These are phyloP conservation scores for Tubosaeta sp. DNA, from an alignment of 768 basidiomycete genomes.

Conservation along the genomic window DNA sequence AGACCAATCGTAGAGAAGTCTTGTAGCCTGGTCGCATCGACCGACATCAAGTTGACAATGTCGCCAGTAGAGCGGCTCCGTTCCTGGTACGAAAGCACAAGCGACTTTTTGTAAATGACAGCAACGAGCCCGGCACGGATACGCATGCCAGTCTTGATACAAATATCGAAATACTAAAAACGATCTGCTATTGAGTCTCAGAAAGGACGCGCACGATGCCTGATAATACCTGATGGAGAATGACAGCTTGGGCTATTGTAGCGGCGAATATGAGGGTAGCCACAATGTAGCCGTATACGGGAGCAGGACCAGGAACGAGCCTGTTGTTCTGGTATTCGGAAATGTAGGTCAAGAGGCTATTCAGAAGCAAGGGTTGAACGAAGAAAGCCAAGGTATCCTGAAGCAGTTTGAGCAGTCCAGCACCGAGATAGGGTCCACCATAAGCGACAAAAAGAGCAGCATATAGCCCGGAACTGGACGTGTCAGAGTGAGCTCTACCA, in stretches of 20 bases:
- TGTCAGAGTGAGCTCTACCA: not conserved
- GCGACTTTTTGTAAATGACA: slow-evolving; percentile 79
- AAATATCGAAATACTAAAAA: slow-evolving; percentile 76
- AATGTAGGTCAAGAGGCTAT: slow-evolving; percentile 77
- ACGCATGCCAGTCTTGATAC: slow-evolving; percentile 86
- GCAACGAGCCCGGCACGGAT: slow-evolving; percentile 85
- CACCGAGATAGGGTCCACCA: slow-evolving; percentile 67
- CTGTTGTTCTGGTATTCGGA: slow-evolving; percentile 59
- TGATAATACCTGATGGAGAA: slow-evolving; percentile 67
- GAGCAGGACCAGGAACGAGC: slow-evolving; percentile 24
- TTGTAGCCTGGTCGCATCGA: slow-evolving; percentile 74
- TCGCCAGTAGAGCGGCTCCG: slow-evolving; percentile 80
- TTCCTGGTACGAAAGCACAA: slow-evolving; percentile 84
- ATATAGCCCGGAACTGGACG: slow-evolving; percentile 56
- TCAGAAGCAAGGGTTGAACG: slow-evolving; percentile 79
- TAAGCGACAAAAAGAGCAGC: slow-evolving; percentile 75
- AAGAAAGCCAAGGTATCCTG: slow-evolving; percentile 81
- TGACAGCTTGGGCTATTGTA: slow-evolving; percentile 72
- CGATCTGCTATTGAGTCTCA: not conserved
- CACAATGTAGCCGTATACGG: slow-evolving; percentile 70
- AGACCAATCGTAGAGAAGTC: slow-evolving; percentile 81
- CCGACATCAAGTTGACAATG: slow-evolving; percentile 92
- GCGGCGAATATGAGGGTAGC: slow-evolving; percentile 76
- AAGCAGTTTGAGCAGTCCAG: slow-evolving; percentile 61
- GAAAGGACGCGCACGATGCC: not conserved